A percentile compares a stretch with the other conserved stretches of the same genome.
These are phyloP conservation scores for Trifolium subterraneum DNA, from an alignment of 306 rosid genomes.

Conservation along the genomic window DNA sequence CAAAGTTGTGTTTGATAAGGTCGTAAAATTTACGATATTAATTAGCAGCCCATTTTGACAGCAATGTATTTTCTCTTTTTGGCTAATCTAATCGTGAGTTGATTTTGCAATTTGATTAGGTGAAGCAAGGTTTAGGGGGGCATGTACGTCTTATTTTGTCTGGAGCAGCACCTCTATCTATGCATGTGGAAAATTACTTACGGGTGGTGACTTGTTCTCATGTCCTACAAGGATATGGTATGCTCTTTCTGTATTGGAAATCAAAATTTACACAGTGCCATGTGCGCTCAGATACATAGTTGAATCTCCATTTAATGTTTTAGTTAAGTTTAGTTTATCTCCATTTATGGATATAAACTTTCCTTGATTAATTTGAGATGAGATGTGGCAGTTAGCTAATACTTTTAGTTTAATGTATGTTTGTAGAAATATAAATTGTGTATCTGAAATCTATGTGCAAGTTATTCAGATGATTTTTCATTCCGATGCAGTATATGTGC, in stretches of 20 bases:
- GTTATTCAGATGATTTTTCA: conserved; percentile 13
- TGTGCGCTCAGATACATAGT: background rate
- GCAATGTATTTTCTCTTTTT: conserved; percentile 21
- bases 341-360: conserved; percentile 5
- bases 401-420: conserved; percentile 11
- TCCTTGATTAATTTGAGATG: conserved; percentile 8
- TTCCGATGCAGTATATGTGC: background rate
- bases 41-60: background rate
- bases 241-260: conserved; percentile 37
- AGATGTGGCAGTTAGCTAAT: conserved; percentile 19
- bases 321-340: conserved; percentile 14
- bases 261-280: conserved; percentile 3
- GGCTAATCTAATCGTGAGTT: conserved; percentile 48
- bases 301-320: conserved; percentile 26
- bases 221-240: conserved; percentile 98
- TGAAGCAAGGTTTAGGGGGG: conserved; percentile 94
- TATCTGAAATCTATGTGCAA: conserved; percentile 3
- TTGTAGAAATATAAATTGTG: conserved; percentile 11
- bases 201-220: conserved; percentile 92
- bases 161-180: conserved; percentile 93
- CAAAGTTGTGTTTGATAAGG: conserved; percentile 87
- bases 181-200: conserved; percentile 79
- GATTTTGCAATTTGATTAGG: conserved; percentile 56
- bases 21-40: conserved; percentile 38
- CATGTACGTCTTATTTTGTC: conserved; percentile 86